Evolutionary conservation across 176 grass and related monocot species (phyloP), one percentile per base, ranked within the genome.

Genomic region (Rhynchospora pubera): DNA sequence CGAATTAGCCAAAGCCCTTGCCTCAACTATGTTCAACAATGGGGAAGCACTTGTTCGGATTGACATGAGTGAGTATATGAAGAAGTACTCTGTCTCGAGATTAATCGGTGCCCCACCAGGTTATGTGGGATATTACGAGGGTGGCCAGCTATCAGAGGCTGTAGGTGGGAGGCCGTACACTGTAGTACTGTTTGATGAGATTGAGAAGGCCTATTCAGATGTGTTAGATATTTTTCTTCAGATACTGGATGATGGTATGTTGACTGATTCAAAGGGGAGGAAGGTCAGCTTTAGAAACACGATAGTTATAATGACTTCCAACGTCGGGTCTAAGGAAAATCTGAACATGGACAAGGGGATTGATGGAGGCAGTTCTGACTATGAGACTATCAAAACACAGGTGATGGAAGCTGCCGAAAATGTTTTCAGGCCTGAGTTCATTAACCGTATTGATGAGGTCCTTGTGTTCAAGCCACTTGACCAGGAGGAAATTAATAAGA

Each of bases 1-100:
- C 24, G 96, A 99, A 77, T 72, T 99, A 76, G 96, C 96, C 0
- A 99, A 99, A 85, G 86, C 96, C 39, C 96, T 99, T 66, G 90
- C 96, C 77, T 66, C 92, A 83, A 95, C 91, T 80, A 93, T 99
- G 91, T 99, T 99, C 69, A 99, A 95, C 82, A 95, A 92, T 13
- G 96, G 95, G 81, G 96, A 99, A 86, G 92, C 96, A 88, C 81
- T 99, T 87, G 87, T 99, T 59, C 87, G 96, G 90, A 99, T 99
- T 85, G 96, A 99, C 87, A 99, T 99, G 96, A 99, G 96, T 3
- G 92, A 99, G 86, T 99, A 99, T 71, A 95, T 99, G 96, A 92
- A 99, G 83, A 99, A 95, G 60, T 92, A 99, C 80, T 90, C 96
- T 6, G 92, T 99, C 11, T 99, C 96, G 47, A 93, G 92, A 83